phyloP scores from a whole-genome alignment of 768 basidiomycete species.

The Boletus bicolor region DNA sequence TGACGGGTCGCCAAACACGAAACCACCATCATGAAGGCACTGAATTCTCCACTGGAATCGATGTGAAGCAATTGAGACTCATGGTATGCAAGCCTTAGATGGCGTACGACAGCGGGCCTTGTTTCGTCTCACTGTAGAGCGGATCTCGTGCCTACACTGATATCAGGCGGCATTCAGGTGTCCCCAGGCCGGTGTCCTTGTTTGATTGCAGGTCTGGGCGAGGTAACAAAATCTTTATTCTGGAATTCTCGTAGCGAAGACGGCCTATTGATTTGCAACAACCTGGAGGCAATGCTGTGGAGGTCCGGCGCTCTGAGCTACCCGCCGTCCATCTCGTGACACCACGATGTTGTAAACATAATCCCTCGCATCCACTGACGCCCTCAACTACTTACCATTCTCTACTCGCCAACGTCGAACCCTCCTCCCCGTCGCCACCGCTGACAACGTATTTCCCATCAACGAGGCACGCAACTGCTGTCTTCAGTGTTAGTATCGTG shows the following conservation, averaged over 20 bases:
- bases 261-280: not conserved
- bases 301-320: not conserved
- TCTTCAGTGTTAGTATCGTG: too few relatives aligned
- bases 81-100: not conserved
- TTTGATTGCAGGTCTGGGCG: not conserved
- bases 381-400: too few relatives aligned
- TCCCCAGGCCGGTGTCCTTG: not conserved
- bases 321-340: too few relatives aligned
- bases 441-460: too few relatives aligned
- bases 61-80: not conserved
- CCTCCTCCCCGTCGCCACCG: too few relatives aligned
- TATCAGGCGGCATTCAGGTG: not conserved
- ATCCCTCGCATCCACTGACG: too few relatives aligned
- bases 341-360: too few relatives aligned
- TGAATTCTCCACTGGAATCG: too few relatives aligned
- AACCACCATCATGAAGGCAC: too few relatives aligned
- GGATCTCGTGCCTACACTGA: constrained; percentile 3
- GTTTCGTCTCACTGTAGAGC: constrained; percentile 12
- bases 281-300: not conserved
- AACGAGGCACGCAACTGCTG: too few relatives aligned
- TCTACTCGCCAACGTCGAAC: too few relatives aligned
- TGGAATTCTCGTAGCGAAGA: not conserved
- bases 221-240: not conserved
- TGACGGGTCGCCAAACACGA: too few relatives aligned
- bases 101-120: not conserved